These are phyloP conservation scores for Candida tropicalis DNA, from an alignment of 1,139 yeast species.

Conservation along the genomic window DNA sequence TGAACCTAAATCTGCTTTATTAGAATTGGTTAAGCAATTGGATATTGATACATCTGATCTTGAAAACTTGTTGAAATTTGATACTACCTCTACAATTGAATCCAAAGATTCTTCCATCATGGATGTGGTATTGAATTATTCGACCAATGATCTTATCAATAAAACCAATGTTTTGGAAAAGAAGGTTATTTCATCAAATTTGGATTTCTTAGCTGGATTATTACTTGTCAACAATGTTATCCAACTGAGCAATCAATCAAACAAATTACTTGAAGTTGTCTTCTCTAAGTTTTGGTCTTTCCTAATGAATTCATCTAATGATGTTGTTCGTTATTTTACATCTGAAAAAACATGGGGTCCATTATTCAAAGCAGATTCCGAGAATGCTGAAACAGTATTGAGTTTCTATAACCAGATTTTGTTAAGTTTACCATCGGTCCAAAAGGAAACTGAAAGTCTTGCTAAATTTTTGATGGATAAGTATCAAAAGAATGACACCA, in stretches of 20 bases:
- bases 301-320: conserved; percentile 20
- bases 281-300: conserved; percentile 47
- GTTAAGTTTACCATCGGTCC: conserved; percentile 6
- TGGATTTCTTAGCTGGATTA: conserved; percentile 52
- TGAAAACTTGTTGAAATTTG: conserved; percentile 6
- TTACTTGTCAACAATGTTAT: conserved; percentile 36
- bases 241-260: conserved; percentile 16
- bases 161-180: conserved; percentile 17
- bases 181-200: conserved; percentile 42
- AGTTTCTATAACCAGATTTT: conserved; percentile 16
- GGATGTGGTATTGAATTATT: conserved; percentile 17
- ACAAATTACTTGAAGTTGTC: conserved; percentile 21
- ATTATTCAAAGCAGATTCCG: conserved; percentile 8
- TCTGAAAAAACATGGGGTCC: conserved; percentile 22
- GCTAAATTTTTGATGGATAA: conserved; percentile 9
- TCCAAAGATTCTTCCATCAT: conserved; percentile 16
- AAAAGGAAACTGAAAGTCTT: conserved; percentile 3
- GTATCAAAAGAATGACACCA: background rate
- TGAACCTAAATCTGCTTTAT: conserved; percentile 40
- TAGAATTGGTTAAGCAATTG: conserved; percentile 15
- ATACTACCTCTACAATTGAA: conserved; percentile 1
- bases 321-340: conserved; percentile 20
- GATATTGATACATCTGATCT: conserved; percentile 9
- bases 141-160: conserved; percentile 22
- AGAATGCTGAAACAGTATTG: conserved; percentile 8